These are phyloP conservation scores for Scytalidium sp. DNA, from an alignment of 2,329 filamentous ascomycete genomes.

Conservation along the genomic window DNA sequence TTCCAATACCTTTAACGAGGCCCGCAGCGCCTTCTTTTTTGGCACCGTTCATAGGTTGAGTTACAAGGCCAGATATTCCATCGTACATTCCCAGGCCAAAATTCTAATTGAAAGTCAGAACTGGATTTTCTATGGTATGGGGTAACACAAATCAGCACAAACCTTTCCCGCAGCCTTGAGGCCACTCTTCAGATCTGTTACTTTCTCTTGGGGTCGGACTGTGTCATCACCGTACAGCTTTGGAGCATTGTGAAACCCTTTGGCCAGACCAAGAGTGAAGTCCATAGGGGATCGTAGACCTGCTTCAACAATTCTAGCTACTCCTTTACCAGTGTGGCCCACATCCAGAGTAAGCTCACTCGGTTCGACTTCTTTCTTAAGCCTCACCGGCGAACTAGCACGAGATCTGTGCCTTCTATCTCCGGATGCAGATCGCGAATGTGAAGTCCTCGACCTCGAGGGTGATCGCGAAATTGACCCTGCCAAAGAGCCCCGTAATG, in stretches of 20 bases:
- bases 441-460: conserved; percentile 12
- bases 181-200: conserved; percentile 74
- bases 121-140: no score
- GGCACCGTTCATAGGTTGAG: conserved; percentile 69
- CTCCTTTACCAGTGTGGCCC: conserved; percentile 62
- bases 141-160: conserved; percentile 1
- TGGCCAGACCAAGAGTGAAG: conserved; percentile 76
- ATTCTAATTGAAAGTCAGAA: conserved; percentile 44
- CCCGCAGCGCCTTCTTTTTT: conserved; percentile 64
- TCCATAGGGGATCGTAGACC: conserved; percentile 80
- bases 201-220: conserved; percentile 73
- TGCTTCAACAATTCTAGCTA: conserved; percentile 71
- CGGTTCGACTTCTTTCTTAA: conserved; percentile 28
- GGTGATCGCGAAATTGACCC: conserved; percentile 9
- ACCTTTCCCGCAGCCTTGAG: conserved; percentile 73
- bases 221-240: conserved; percentile 82
- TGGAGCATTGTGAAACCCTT: conserved; percentile 86
- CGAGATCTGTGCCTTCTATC: conserved; percentile 13
- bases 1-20: conserved; percentile 75
- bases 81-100: conserved; percentile 75
- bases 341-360: conserved; percentile 46
- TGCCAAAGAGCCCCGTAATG: conserved; percentile 20
- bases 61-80: conserved; percentile 76
- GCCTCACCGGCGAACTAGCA: conserved; percentile 19
- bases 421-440: conserved; percentile 15